Conservation (phyloP, 73 alveolate species). For the Loxodes magnus region DNA sequence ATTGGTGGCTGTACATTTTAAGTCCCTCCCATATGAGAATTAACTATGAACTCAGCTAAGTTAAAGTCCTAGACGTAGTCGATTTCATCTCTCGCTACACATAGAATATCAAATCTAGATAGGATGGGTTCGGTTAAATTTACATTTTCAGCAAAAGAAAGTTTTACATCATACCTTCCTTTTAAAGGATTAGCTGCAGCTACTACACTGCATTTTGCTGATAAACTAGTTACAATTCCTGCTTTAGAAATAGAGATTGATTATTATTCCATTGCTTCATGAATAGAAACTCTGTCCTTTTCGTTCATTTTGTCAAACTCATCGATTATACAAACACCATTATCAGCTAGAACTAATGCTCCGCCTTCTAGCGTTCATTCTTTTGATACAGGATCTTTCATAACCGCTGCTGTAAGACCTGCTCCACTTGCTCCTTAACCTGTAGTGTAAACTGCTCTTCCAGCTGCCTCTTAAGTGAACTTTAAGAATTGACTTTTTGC, state of each 20-base stretch:
- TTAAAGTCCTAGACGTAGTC: slow-evolving; percentile 77
- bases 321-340: slow-evolving; percentile 96
- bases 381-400: slow-evolving; percentile 88
- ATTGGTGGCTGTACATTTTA: slow-evolving; percentile 18
- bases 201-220: slow-evolving; percentile 98
- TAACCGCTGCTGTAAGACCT: slow-evolving; percentile 99
- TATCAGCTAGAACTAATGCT: slow-evolving; percentile 98
- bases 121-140: slow-evolving; percentile 99
- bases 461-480: slow-evolving; percentile 94
- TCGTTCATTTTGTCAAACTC: slow-evolving; percentile 99
- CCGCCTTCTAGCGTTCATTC: slow-evolving; percentile 99
- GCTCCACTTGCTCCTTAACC: slow-evolving; percentile 99
- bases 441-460: slow-evolving; percentile 28
- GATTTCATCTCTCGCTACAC: slow-evolving; percentile 97
- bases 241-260: slow-evolving; percentile 98
- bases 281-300: slow-evolving; percentile 98
- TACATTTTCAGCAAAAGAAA: slow-evolving; percentile 96
- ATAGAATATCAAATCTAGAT: slow-evolving; percentile 96
- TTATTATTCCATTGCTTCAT: slow-evolving; percentile 99
- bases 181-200: slow-evolving; percentile 99
- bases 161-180: slow-evolving; percentile 82
- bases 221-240: slow-evolving; percentile 98
- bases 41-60: slow-evolving; percentile 94
- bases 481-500: slow-evolving; percentile 98
- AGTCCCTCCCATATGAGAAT: slow-evolving; percentile 97